Percentiles rank a stretch among this genome's conserved stretches.
These are phyloP conservation scores for Mitragyna speciosa DNA, from an alignment of 257 asterid species.

Conservation along the genomic window DNA sequence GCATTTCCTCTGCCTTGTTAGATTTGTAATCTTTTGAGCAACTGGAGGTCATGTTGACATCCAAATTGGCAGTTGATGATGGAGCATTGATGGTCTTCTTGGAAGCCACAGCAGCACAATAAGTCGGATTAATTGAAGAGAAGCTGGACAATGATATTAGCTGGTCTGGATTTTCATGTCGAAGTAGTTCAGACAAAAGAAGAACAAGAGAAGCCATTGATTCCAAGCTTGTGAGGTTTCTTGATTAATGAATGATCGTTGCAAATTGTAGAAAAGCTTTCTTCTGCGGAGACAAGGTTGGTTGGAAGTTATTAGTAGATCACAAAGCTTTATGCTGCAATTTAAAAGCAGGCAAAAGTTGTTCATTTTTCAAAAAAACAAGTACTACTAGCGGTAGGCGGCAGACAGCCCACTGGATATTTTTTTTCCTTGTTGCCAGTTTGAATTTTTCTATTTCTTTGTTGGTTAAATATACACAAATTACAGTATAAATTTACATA, in stretches of 20 bases:
- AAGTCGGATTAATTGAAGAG: conserved; percentile 16
- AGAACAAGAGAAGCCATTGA: conserved; percentile 68
- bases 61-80: background rate
- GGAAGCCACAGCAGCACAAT: conserved; percentile 6
- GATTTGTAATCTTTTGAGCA: background rate
- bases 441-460: background rate
- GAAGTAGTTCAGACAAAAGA: conserved; percentile 53
- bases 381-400: background rate
- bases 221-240: background rate
- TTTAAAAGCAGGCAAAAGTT: conserved; percentile 17
- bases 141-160: conserved; percentile 18
- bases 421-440: background rate
- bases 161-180: conserved; percentile 41
- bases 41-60: conserved; percentile 9
- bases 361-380: too few relatives aligned
- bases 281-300: background rate
- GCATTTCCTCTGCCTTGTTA: conserved; percentile 9
- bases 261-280: background rate
- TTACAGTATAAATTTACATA: too few relatives aligned
- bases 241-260: background rate
- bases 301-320: background rate
- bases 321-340: background rate
- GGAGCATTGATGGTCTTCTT: background rate
- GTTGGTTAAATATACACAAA: too few relatives aligned
- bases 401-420: conserved; percentile 13